Conservation (phyloP, 306 rosid genomes). For the Prunus fruticosa region DNA sequence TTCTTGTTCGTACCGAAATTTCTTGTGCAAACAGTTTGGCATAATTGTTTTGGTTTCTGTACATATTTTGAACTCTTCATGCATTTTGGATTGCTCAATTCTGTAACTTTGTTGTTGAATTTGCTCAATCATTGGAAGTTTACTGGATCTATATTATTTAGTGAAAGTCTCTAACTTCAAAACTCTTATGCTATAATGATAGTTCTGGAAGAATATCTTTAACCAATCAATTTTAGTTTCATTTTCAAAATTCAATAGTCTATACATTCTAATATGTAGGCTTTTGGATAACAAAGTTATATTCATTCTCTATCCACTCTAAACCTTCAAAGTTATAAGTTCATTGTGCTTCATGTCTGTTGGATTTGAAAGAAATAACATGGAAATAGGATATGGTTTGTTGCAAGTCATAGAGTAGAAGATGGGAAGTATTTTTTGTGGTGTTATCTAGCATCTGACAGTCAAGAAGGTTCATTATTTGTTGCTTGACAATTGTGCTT, state of each 20-base stretch:
- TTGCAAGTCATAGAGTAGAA: neutral
- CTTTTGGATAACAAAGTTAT: neutral
- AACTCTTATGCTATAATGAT: neutral
- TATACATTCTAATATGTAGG: neutral
- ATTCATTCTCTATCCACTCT: neutral
- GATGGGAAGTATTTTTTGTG: no score
- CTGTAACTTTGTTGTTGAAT: slow-evolving; percentile 6
- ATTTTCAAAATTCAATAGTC: neutral
- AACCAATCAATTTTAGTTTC: neutral
- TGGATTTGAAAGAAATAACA: no score
- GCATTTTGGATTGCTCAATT: slow-evolving; percentile 1
- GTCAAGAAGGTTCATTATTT: neutral
- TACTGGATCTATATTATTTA: neutral
- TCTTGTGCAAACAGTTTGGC: neutral
- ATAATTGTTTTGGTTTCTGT: neutral
- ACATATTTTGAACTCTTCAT: neutral
- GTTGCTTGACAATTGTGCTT: neutral
- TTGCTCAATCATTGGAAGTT: neutral
- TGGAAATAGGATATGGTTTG: neutral
- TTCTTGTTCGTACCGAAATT: neutral
- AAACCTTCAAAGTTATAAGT: no score
- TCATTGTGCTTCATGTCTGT: neutral
- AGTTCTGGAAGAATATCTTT: neutral
- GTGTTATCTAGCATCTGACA: no score
- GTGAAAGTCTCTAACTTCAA: neutral